Evolutionary conservation across 495 filamentous ascomycete species (phyloP).

Genomic region (Penicillium paradoxum): DNA sequence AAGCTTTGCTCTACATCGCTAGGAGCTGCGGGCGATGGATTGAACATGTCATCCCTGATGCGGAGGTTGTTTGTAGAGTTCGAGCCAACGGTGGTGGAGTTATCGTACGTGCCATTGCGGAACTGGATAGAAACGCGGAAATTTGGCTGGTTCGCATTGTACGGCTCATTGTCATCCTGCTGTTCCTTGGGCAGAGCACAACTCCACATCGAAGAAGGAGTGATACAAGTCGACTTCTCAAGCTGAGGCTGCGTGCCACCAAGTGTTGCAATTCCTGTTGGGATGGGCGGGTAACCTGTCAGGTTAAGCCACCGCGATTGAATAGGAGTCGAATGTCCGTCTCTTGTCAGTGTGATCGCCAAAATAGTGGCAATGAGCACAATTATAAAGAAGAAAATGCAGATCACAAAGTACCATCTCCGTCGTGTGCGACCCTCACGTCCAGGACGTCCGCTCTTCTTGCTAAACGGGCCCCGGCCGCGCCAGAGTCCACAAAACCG

Average conservation of each 20-base stretch:
- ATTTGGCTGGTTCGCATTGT: conserved; percentile 60
- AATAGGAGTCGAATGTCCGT: conserved; percentile 34
- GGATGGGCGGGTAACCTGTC: conserved; percentile 80
- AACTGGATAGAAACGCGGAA: conserved; percentile 77
- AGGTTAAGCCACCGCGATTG: conserved; percentile 72
- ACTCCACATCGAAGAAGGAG: conserved; percentile 69
- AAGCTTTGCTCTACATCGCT: conserved; percentile 65
- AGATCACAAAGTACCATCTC: conserved; percentile 54
- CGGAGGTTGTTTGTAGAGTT: conserved; percentile 17
- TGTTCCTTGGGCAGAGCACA: conserved; percentile 75
- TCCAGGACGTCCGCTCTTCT: conserved; percentile 53
- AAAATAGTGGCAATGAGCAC: conserved; percentile 57
- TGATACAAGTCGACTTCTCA: conserved; percentile 59
- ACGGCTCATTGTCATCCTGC: conserved; percentile 55
- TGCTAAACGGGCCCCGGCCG: conserved; percentile 54
- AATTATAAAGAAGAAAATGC: conserved; percentile 49
- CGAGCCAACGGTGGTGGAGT: conserved; percentile 29
- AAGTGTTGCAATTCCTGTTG: conserved; percentile 74
- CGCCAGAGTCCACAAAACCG: conserved; percentile 57
- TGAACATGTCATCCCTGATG: conserved; percentile 32
- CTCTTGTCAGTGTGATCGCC: conserved; percentile 55
- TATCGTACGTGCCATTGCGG: conserved; percentile 59
- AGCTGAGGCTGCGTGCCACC: conserved; percentile 56
- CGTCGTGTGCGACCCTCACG: conserved; percentile 60
- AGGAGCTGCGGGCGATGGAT: conserved; percentile 60